Percentiles rank a stretch among this genome's conserved stretches.
Evolutionary conservation across 768 basidiomycete genomes (phyloP).

Genomic region (Lanmaoa rubissima): DNA sequence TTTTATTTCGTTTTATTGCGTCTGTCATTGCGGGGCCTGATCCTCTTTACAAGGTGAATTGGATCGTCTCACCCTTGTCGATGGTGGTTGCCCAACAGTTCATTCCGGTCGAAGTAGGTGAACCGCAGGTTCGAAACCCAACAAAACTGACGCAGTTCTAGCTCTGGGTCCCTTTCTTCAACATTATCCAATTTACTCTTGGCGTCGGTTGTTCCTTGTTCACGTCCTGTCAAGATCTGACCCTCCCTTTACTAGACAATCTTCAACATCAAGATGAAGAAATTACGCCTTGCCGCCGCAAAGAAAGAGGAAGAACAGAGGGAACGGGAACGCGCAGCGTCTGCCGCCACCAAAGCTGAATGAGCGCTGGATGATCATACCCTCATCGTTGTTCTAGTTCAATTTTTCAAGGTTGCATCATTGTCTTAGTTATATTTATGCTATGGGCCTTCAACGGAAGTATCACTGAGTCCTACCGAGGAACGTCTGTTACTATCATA

Average conservation of each 20-base stretch:
- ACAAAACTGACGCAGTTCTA: constrained; percentile 27
- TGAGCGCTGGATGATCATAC: constrained; percentile 16
- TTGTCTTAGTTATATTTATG: constrained; percentile 15
- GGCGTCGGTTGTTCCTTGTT: constrained; percentile 50
- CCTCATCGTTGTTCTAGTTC: constrained; percentile 7
- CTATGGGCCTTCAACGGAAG: constrained; percentile 3
- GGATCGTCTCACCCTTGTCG: constrained; percentile 75
- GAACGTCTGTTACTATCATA: constrained; percentile 34
- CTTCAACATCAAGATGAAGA: constrained; percentile 74
- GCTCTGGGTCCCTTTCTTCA: constrained; percentile 92
- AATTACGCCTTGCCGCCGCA: constrained; percentile 50
- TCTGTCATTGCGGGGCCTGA: neutral
- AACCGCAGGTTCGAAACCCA: neutral
- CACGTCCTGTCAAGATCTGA: neutral
- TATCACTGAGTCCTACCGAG: constrained; percentile 5
- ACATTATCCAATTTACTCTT: constrained; percentile 67
- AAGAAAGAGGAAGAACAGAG: constrained; percentile 47
- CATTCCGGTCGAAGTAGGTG: constrained; percentile 67
- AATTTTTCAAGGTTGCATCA: neutral
- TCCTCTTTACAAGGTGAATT: constrained; percentile 56
- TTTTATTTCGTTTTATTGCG: neutral
- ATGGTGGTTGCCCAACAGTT: constrained; percentile 77
- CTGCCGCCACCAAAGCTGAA: constrained; percentile 18
- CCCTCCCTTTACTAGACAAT: constrained; percentile 46
- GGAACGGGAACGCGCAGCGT: constrained; percentile 29